phyloP scores from a whole-genome alignment of 495 filamentous ascomycete genomes.

The Jackrogersella minutella region DNA sequence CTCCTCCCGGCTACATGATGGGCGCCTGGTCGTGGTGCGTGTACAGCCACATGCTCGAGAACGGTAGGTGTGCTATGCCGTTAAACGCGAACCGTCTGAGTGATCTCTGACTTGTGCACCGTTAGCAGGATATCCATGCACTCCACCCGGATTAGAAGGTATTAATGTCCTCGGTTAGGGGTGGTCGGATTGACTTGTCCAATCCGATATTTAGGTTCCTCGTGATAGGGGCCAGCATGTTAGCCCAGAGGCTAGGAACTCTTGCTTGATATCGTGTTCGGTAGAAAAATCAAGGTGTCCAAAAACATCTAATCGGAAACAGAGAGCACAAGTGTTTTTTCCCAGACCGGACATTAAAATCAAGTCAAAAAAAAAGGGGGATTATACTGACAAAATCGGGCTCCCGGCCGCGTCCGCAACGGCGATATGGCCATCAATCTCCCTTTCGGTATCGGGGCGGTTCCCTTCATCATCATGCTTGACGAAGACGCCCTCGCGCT shows the following conservation, averaged over 20 bases:
- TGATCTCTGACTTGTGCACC: conserved; percentile 24
- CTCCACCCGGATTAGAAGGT: neutral
- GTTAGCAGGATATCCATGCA: conserved; percentile 10
- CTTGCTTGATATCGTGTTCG: neutral
- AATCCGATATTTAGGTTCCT: too few relatives aligned
- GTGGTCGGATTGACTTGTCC: neutral
- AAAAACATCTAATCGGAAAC: neutral
- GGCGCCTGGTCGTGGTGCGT: conserved; percentile 2
- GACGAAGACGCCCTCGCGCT: conserved; percentile 52
- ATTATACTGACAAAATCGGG: conserved; percentile 21
- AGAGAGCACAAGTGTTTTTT: neutral
- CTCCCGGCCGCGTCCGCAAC: neutral
- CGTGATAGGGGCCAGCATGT: too few relatives aligned
- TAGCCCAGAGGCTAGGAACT: too few relatives aligned
- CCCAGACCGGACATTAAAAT: neutral
- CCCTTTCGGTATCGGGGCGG: neutral
- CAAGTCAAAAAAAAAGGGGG: neutral
- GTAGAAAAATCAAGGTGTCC: neutral
- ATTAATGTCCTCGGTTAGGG: neutral
- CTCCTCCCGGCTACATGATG: too few relatives aligned
- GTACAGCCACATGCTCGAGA: conserved; percentile 28
- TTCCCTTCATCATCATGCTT: conserved; percentile 21
- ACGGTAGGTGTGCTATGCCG: conserved; percentile 24
- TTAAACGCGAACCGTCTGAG: conserved; percentile 32
- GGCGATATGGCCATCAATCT: conserved; percentile 33